Evolutionary conservation across 2,329 filamentous ascomycete genomes (phyloP), one percentile per base, ranked within the genome.

Genomic region (Clarireedia homoeocarpa): DNA sequence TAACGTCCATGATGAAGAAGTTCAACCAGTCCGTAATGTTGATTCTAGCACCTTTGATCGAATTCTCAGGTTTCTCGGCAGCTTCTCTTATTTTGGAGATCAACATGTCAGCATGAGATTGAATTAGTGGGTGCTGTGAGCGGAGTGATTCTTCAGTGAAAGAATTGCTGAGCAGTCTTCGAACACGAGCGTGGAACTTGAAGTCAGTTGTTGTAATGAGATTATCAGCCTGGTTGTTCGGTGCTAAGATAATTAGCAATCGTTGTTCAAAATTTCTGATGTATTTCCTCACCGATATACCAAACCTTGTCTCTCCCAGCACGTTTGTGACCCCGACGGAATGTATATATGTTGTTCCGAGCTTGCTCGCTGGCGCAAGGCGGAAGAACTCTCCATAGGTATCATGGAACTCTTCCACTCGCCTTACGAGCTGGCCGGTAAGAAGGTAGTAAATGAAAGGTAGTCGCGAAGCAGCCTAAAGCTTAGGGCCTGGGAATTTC

Each of bases 1-100:
- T 68, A 20, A 72, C 63, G 56, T 72, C 71, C 58, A 73, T 71
- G 3, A 70, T 66, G 4, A 65, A 53, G 58, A 65, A 71, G 49
- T 70, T 69, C 54, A 60, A 68, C 69, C 67, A 71, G 46, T 65
- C 58, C 10, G 56, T 63, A 60, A 71, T 64, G 34, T 62, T 56
- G n/a, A 59, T 45, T 7, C n/a, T 2, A n/a, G 56, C 45, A 14
- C 40, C 49, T 17, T 49, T 23, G 1, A 20, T 45, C 9, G 15
- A 27, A 15, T 50, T 48, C 23, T 55, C 58, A 10, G 51, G 26
- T 4, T 42, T 51, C 9, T 27, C 10, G 12, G 48, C 15, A 40
- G 38, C 24, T 30, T 42, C 48, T 42, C 15, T 27, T 1, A 60
- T 30, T 6, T 47, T 40, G 3, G 24, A 38, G 4, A 56, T 48